Evolutionary conservation across 768 basidiomycete species (phyloP), one percentile per base, ranked within the genome.

Genomic region (Tylopilus plumbeoviolaceoides): DNA sequence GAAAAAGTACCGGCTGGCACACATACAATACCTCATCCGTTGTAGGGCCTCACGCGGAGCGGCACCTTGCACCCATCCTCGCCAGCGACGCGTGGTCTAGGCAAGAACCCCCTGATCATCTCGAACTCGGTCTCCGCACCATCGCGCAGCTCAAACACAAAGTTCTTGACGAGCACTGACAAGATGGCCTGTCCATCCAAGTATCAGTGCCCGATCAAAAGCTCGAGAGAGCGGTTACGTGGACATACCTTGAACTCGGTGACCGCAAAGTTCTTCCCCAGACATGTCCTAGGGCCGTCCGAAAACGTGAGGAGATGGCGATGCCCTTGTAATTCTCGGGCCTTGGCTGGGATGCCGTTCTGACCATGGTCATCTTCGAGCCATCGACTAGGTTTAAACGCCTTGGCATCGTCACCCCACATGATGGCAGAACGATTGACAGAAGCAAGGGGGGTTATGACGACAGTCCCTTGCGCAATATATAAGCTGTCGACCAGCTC

Each of bases 381-480:
- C 86, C 87, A 89, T 15, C 86, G 71, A 48, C 82, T 80, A 0
- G 85, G 86, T 28, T 75, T 71, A 61, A 83, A 89, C 23, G 75
- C 73, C 23, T 75, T 73, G 1, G 83, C 77, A 46, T 83, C 78
- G 0, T 73, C 61, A 0, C 87, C 87, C 87, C 87, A 88, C 20
- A 85, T 62, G 0, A 63, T 68, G 42, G 73, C 70, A 5, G 79
- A 77, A 6, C 71, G 66, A 60, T 87, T 85, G 49, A 82, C 72
- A 15, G 66, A 69, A 14, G 65, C 54, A 30, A 83, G 74, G 1
- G 80, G 73, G 3, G 76, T 61, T 7, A 68, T 43, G 15, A 86
- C 55, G 1, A 63, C 52, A 0, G 78, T 78, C 2, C 78, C 81
- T 53, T 78, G 78, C 15, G 73, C 69, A 28, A 86, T 64, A 9